A percentile compares a stretch with the other conserved stretches of the same genome.
Conservation (phyloP, 169 alveolate species). For the Fabrea salina region DNA sequence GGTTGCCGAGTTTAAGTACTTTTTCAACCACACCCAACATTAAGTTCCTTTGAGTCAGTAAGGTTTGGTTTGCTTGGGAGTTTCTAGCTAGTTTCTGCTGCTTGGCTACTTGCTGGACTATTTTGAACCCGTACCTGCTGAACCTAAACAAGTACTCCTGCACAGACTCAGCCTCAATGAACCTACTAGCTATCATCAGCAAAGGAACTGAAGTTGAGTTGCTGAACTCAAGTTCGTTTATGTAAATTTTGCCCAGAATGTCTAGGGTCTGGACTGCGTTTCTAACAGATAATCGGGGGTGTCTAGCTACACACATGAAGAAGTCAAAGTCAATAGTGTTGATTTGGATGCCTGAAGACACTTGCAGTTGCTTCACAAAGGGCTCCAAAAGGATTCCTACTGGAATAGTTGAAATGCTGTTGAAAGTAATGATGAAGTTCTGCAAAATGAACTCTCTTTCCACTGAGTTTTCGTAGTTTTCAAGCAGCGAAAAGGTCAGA, state of each 20-base stretch:
- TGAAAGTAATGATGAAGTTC: slow-evolving; percentile 64
- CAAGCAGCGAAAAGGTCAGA: slow-evolving; percentile 78
- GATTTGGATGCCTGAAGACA: slow-evolving; percentile 61
- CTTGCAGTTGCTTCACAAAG: slow-evolving; percentile 70
- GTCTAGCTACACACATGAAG: slow-evolving; percentile 63
- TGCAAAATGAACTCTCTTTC: slow-evolving; percentile 77
- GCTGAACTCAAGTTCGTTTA: slow-evolving; percentile 57
- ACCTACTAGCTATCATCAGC: slow-evolving; percentile 47
- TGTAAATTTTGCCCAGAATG: slow-evolving; percentile 72
- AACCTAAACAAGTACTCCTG: slow-evolving; percentile 60
- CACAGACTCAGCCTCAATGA: slow-evolving; percentile 42
- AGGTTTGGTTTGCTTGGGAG: not conserved
- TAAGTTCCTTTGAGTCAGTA: slow-evolving; percentile 48
- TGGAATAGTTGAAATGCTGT: slow-evolving; percentile 68
- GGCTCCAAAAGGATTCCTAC: slow-evolving; percentile 80
- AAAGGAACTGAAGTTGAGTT: slow-evolving; percentile 59
- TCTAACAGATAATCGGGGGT: slow-evolving; percentile 65
- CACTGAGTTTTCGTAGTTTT: slow-evolving; percentile 66
- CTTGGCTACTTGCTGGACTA: slow-evolving; percentile 15
- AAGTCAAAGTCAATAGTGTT: slow-evolving; percentile 75
- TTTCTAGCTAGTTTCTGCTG: not conserved
- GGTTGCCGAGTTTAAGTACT: slow-evolving; percentile 39
- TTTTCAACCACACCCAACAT: slow-evolving; percentile 54
- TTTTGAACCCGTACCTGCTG: slow-evolving; percentile 34
- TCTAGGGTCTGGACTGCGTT: slow-evolving; percentile 73